Conservation (phyloP, 192 early-diverging fungal species). For the Podila verticillata region DNA sequence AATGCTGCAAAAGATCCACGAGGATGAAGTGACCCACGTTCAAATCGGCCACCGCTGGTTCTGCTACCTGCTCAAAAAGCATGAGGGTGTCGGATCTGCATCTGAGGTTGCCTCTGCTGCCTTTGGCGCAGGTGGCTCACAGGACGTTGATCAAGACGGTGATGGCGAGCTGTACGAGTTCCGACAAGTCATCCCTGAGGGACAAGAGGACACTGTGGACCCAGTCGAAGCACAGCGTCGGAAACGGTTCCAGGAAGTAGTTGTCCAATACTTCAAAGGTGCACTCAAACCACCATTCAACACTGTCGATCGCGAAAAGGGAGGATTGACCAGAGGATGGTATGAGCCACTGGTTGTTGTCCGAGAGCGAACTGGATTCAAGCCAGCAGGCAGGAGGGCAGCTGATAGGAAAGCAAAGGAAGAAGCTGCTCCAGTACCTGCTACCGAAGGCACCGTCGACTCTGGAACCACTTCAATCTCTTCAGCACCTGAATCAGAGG, state of each 20-base stretch:
- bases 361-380: slow-evolving; percentile 44
- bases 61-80: slow-evolving; percentile 54
- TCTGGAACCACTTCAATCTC: background rate
- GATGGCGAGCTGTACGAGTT: slow-evolving; percentile 39
- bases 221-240: slow-evolving; percentile 35
- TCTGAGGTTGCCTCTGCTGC: background rate
- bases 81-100: slow-evolving; percentile 25
- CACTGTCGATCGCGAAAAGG: slow-evolving; percentile 62
- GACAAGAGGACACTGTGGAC: slow-evolving; percentile 32
- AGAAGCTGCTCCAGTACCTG: background rate
- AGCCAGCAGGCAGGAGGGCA: slow-evolving; percentile 24
- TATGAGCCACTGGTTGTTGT: slow-evolving; percentile 52
- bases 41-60: slow-evolving; percentile 71
- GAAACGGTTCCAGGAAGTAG: slow-evolving; percentile 46
- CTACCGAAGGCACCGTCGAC: background rate
- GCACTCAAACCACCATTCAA: slow-evolving; percentile 75
- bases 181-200: slow-evolving; percentile 29
- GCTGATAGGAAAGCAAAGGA: slow-evolving; percentile 22
- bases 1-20: slow-evolving; percentile 64
- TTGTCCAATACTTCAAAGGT: slow-evolving; percentile 61
- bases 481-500: background rate
- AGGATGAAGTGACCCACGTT: slow-evolving; percentile 58
- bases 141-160: slow-evolving; percentile 12
- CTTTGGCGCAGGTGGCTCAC: slow-evolving; percentile 14
- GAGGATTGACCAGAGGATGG: slow-evolving; percentile 63